Evolutionary conservation across 2,329 filamentous ascomycete species (phyloP), one percentile per base, ranked within the genome.

Genomic region (Cercospora canescens): DNA sequence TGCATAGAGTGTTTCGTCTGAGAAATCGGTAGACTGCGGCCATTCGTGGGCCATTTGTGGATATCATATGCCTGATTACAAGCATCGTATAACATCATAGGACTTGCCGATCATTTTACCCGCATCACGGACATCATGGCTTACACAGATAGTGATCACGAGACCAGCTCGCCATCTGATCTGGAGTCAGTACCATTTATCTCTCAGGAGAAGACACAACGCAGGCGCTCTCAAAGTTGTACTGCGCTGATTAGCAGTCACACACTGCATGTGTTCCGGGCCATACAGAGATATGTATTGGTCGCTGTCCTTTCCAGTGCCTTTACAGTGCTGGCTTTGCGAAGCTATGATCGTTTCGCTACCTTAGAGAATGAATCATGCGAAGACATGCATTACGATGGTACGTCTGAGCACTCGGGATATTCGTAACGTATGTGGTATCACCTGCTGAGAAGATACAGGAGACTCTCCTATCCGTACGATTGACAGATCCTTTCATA

Each of bases 181-280:
- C 16, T 56, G 30, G 28, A 56, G 52, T 56, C 52, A 16, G 52
- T 35, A 4, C 52, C 52, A 32, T 56, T 56, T 30, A 56, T 56
- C 12, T 56, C 52, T 14, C 16, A 24, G 16, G 30, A 56, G 16
- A 56, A 35, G 12, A 5, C 28, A 56, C 26, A 32, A n/a, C 18
- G n/a, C 9, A 34, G 52, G 9, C 52, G 28, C 41, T 48, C 41
- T 24, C 8, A 7, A 48, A 5, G 18, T 8, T 3, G 2, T 6
- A 7, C 5, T 32, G 32, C 2, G 7, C 21, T 16, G 4, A 35
- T 56, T 2, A 1, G 18, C n/a, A 56, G 32, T 21, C 52, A 30
- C 21, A 16, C 21, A 1, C 2, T 14, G 16, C 9, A 28, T 8
- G 52, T n/a, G 8, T 30, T 11, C 1, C n/a, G 52, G 11, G 4